Evolutionary conservation across 2,329 filamentous ascomycete species (phyloP).

Genomic region (Endocalyx cinctus): DNA sequence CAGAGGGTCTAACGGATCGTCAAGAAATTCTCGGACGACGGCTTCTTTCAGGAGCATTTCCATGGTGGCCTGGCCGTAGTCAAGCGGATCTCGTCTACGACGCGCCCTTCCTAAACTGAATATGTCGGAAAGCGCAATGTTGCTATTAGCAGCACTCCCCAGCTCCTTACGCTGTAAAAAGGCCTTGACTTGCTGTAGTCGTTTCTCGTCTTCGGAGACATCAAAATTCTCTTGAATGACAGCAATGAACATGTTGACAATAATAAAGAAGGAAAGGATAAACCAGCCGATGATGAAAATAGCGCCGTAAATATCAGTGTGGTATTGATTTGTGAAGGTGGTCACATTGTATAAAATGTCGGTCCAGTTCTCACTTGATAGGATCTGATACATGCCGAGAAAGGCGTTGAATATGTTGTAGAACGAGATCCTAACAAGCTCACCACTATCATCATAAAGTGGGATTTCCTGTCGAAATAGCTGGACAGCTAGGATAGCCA

Average conservation of each 20-base stretch:
- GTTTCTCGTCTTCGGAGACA: constrained; percentile 96
- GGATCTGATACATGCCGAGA: constrained; percentile 93
- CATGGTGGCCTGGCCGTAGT: constrained; percentile 86
- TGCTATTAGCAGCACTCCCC: constrained; percentile 61
- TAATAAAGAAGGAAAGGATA: constrained; percentile 89
- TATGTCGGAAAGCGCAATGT: constrained; percentile 70
- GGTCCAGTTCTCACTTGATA: constrained; percentile 98
- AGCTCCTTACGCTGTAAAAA: constrained; percentile 90
- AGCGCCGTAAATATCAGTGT: constrained; percentile 89
- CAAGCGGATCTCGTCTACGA: constrained; percentile 72
- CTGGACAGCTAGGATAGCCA: constrained; percentile 88
- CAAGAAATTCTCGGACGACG: constrained; percentile 89
- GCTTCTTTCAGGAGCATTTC: constrained; percentile 97
- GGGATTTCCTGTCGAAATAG: constrained; percentile 87
- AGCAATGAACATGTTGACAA: constrained; percentile 99
- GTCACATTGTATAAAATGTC: constrained; percentile 79
- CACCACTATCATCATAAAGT: constrained; percentile 52
- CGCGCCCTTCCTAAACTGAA: constrained; percentile 58
- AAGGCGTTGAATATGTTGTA: constrained; percentile 93
- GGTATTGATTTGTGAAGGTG: constrained; percentile 55
- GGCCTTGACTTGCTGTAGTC: constrained; percentile 90
- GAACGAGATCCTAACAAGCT: constrained; percentile 70
- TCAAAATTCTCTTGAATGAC: constrained; percentile 99
- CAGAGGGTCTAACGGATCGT: constrained; percentile 57
- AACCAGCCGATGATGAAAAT: constrained; percentile 94